Evolutionary conservation across 1,284 basidiomycete genomes (phyloP).

Genomic region (Boletellus sp.): DNA sequence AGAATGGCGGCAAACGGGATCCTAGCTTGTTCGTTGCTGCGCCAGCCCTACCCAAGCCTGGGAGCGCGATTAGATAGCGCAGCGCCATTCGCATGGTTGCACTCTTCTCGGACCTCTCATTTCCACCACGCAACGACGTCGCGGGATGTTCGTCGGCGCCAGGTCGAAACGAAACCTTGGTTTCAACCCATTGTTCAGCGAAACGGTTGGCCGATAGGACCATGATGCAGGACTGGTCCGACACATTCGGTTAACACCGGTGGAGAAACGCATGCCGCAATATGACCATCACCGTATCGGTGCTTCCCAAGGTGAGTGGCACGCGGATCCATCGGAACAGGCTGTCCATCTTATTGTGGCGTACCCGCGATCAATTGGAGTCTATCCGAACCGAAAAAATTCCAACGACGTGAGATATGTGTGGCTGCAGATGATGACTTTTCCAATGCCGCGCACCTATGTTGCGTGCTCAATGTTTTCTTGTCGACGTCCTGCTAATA

Average conservation of each 20-base stretch:
- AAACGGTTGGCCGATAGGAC: too few relatives aligned
- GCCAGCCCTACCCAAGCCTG: neutral
- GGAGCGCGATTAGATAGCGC: neutral
- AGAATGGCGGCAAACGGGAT: neutral
- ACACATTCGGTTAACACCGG: too few relatives aligned
- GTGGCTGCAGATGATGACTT: neutral
- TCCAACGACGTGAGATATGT: conserved; percentile 1
- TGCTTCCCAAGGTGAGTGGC: neutral
- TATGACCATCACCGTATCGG: neutral
- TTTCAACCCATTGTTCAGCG: conserved; percentile 27
- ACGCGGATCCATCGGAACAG: neutral
- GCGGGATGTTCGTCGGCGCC: neutral
- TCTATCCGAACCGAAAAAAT: too few relatives aligned
- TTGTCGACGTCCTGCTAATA: neutral
- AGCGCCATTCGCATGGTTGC: conserved; percentile 1
- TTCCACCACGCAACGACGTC: conserved; percentile 8
- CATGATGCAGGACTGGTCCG: too few relatives aligned
- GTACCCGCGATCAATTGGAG: neutral
- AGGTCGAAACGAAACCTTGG: conserved; percentile 18
- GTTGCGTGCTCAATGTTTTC: neutral
- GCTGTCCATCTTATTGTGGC: neutral
- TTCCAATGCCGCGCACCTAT: conserved; percentile 4
- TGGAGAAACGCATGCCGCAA: too few relatives aligned
- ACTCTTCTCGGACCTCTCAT: conserved; percentile 4
- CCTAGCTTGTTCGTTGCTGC: neutral